phyloP scores from a whole-genome alignment of 83 land plant genomes.

The Diphasiastrum complanatum region DNA sequence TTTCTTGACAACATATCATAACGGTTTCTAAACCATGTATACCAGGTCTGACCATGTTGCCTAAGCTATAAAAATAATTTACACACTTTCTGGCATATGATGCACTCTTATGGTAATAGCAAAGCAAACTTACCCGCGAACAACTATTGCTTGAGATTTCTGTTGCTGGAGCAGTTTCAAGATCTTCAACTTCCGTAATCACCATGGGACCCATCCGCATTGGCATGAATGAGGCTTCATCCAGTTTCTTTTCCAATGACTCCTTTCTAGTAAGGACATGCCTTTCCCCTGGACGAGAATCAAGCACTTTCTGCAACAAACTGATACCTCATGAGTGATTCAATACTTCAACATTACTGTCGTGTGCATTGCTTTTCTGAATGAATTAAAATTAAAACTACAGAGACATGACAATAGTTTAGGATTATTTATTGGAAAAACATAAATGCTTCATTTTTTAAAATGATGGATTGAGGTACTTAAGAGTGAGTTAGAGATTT shows the following conservation, averaged over 20 bases:
- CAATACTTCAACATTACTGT: not conserved
- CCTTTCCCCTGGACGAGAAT: slow-evolving; percentile 12
- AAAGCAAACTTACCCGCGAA: not conserved
- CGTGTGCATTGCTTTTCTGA: not conserved
- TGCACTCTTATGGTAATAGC: no score
- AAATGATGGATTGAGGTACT: no score
- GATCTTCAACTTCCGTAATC: slow-evolving; percentile 25
- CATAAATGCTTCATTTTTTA: no score
- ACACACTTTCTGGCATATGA: no score
- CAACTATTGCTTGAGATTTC: not conserved
- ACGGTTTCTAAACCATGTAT: not conserved
- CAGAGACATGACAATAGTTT: not conserved
- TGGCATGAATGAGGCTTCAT: slow-evolving; percentile 12
- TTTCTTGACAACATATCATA: not conserved
- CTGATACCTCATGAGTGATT: not conserved
- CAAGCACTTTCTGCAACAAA: slow-evolving; percentile 12
- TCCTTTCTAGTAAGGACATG: not conserved
- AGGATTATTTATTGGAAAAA: no score
- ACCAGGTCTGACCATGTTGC: no score
- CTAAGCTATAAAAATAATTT: no score
- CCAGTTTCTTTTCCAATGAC: slow-evolving; percentile 7
- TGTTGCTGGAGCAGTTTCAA: not conserved
- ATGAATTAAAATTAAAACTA: not conserved
- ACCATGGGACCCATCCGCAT: slow-evolving; percentile 32
- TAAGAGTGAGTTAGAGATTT: no score